Evolutionary conservation across 495 filamentous ascomycete genomes (phyloP).

Genomic region (Clohesyomyces aquaticus): DNA sequence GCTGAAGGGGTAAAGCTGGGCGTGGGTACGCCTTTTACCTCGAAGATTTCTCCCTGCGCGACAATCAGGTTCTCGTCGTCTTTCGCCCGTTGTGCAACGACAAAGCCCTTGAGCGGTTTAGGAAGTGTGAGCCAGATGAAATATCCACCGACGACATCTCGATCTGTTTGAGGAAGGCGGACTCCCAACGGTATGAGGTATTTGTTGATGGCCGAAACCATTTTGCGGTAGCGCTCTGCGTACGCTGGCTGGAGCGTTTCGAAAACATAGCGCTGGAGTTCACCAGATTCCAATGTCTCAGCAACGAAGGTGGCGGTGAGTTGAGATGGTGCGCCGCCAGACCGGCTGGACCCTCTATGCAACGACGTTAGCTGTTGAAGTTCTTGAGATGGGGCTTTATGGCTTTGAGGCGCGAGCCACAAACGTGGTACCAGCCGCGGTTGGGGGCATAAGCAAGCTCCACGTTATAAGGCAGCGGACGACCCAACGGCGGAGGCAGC

Average conservation of each 20-base stretch:
- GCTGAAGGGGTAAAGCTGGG: neutral
- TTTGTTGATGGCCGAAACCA: constrained; percentile 59
- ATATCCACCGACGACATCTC: constrained; percentile 67
- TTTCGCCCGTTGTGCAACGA: constrained; percentile 59
- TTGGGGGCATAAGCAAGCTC: neutral
- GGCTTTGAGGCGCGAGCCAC: neutral
- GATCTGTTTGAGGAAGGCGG: constrained; percentile 47
- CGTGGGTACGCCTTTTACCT: constrained; percentile 49
- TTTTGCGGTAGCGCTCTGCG: constrained; percentile 56
- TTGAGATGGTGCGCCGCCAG: constrained; percentile 78
- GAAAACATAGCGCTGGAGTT: constrained; percentile 52
- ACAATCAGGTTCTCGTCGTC: constrained; percentile 61
- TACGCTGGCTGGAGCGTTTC: constrained; percentile 57
- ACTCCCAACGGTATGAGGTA: constrained; percentile 66
- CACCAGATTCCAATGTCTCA: constrained; percentile 59
- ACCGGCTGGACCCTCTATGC: constrained; percentile 67
- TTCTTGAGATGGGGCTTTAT: neutral
- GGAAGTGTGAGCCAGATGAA: constrained; percentile 80
- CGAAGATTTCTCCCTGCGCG: constrained; percentile 64
- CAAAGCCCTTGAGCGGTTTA: constrained; percentile 51
- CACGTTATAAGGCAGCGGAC: neutral
- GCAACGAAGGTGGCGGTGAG: constrained; percentile 67
- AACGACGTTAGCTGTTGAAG: constrained; percentile 7
- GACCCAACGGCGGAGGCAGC: neutral
- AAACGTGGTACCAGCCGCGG: neutral